Evolutionary conservation across 2,329 filamentous ascomycete species (phyloP), one percentile per base, ranked within the genome.

Genomic region (Chaetomium globosum): DNA sequence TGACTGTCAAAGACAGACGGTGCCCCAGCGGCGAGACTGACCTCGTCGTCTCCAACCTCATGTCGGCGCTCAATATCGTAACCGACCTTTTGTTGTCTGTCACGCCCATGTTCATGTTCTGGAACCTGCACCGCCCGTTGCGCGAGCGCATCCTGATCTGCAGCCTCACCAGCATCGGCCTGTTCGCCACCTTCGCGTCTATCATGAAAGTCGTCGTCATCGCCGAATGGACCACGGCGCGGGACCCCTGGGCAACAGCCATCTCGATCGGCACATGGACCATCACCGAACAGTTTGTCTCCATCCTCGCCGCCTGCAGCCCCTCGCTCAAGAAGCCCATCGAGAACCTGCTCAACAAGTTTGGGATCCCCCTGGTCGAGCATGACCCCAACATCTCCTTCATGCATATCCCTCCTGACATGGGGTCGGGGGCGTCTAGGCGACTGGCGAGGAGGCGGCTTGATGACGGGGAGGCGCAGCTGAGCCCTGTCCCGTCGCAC

Each of bases 281-380:
- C 26, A 31, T 70, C 30, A 43, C 63, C 26, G 67, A 70, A 56
- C 65, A 69, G 64, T 59, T 69, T 5, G 52, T 68, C 23, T 65
- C 65, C 36, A 39, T 70, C 12, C 28, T 65, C 1, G 69, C 65
- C 28, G 69, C 69, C 13, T 70, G 69, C 61, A 64, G 67, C 46
- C 69, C 69, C 12, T 66, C 67, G 13, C 63, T 70, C n/a, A 70
- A 70, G 61, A 59, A 63, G 21, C 69, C 69, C 4, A 67, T 70
- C 28, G 61, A 70, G 56, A 52, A 19, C 13, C 13, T 68, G 51
- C 46, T 70, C 9, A 58, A 31, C 43, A 61, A 59, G 33, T 65
- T 31, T 7, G 69, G 69, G 1, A 54, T 70, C 28, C 46, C 53
- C 9, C 49, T 70, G 9, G 64, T 63, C 28, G 48, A 59, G 30